A percentile compares a stretch with the other conserved stretches of the same genome.
Evolutionary conservation across 148 eudicot species (phyloP).

Genomic region (Fallopia convolvulus): DNA sequence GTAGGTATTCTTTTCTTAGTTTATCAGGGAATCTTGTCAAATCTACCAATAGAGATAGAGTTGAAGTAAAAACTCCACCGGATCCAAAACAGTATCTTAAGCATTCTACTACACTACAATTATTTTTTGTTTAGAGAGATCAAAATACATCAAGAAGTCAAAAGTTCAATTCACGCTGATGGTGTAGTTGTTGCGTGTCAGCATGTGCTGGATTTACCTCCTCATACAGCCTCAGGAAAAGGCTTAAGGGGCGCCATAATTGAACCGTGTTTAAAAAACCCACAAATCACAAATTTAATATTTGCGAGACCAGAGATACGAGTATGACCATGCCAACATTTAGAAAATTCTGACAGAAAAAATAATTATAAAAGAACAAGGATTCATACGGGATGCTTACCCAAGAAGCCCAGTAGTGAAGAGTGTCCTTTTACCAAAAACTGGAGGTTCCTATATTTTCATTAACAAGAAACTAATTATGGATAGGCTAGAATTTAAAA

Average conservation of each 20-base stretch:
- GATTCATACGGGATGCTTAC: conserved; percentile 33
- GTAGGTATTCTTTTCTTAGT: not conserved
- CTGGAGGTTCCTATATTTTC: conserved; percentile 72
- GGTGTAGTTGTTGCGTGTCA: not conserved
- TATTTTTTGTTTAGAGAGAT: not conserved
- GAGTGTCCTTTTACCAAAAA: conserved; percentile 73
- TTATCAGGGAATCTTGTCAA: not conserved
- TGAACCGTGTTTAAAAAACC: not conserved
- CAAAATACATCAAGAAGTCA: not conserved
- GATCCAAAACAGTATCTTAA: not conserved
- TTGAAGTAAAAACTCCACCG: not conserved
- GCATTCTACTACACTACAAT: not conserved
- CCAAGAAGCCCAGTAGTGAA: conserved; percentile 51
- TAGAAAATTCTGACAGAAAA: not conserved
- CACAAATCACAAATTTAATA: not conserved
- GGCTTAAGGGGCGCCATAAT: not conserved
- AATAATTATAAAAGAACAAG: not conserved
- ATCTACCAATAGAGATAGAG: not conserved
- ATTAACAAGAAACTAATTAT: conserved; percentile 13
- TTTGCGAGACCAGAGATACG: not conserved
- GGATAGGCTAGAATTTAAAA: not conserved
- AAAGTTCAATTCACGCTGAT: not conserved
- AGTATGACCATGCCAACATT: not conserved
- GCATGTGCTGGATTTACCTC: not conserved
- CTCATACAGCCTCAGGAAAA: not conserved